Evolutionary conservation across 2,329 filamentous ascomycete genomes (phyloP), one percentile per base, ranked within the genome.

Genomic region (Lithohypha guttulata): DNA sequence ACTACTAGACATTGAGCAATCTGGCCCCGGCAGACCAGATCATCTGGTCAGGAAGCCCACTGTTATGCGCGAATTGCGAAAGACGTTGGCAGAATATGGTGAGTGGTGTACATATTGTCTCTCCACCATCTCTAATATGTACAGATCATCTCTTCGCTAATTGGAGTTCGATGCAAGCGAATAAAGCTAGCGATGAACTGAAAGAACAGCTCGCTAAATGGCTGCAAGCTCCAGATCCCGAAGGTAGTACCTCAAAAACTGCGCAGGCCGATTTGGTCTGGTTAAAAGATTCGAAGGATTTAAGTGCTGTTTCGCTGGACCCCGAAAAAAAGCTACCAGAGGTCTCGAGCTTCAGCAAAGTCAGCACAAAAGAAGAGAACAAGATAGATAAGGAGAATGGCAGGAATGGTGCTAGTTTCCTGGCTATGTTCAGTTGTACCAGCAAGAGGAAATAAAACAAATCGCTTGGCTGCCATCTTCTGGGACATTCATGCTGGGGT

Each of bases 1-100:
- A 8, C 47, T 62, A 0, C n/a, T 42, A 0, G 33, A 46, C 5
- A 15, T 60, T 2, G 59, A 62, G 34, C 43, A 20, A 21, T 25
- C 41, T 2, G 40, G 30, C 9, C 19, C 41, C 10, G 23, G 9
- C 13, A 11, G 20, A 29, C 34, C 45, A 2, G 50, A 52, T 21
- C 43, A 33, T 19, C 42, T 43, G 21, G 13, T 41, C 11, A 34
- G 42, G 11, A 51, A 49, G 36, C 43, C 43, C 10, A 42, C 42
- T n/a, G 34, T 50, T 6, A 36, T 51, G 44, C 36, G 48, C 19
- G 49, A 50, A 29, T 25, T 51, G 37, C 33, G 49, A 30, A 50
- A 47, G 36, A 39, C 45, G 17, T 42, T 51, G 14, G 44, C 45
- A 22, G 49, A 51, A 39, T 51, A 51, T 41, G 49, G 49, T 51